These are phyloP conservation scores for Thielaviopsis euricoi DNA, from an alignment of 2,329 filamentous ascomycete genomes.

Conservation along the genomic window DNA sequence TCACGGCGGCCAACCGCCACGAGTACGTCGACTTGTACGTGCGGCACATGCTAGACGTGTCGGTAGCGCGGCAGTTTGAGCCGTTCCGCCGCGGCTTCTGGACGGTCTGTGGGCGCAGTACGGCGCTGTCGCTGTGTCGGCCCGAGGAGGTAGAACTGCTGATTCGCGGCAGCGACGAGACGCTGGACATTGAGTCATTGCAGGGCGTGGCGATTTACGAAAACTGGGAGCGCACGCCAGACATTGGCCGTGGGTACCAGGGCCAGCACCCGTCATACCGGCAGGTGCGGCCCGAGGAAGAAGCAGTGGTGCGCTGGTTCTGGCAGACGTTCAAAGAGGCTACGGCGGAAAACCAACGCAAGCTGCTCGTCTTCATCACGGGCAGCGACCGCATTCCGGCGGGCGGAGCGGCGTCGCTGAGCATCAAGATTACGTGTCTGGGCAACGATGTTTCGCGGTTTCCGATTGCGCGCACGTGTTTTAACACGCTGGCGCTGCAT, in stretches of 20 bases:
- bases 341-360: constrained; percentile 51
- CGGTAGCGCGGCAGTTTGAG: constrained; percentile 70
- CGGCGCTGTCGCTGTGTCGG: constrained; percentile 65
- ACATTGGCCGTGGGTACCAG: constrained; percentile 18
- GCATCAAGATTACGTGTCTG: constrained; percentile 59
- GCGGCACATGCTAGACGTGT: constrained; percentile 59
- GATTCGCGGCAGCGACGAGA: constrained; percentile 69
- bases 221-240: constrained; percentile 42
- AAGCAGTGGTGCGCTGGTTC: constrained; percentile 68
- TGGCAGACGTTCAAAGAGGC: constrained; percentile 66
- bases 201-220: constrained; percentile 67
- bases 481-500: constrained; percentile 69
- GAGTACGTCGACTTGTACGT: constrained; percentile 83
- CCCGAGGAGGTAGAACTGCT: constrained; percentile 86
- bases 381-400: constrained; percentile 83
- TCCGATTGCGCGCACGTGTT: constrained; percentile 79
- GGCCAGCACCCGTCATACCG: constrained; percentile 25
- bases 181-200: constrained; percentile 61
- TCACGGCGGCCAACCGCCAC: constrained; percentile 68
- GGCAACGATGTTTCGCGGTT: constrained; percentile 60
- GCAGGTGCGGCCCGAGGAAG: constrained; percentile 21
- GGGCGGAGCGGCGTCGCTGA: constrained; percentile 64
- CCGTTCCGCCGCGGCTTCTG: constrained; percentile 91
- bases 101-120: constrained; percentile 73
- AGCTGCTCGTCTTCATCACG: constrained; percentile 72